Percentiles rank a stretch among this genome's conserved stretches.
These are phyloP conservation scores for Nakaseomyces glabratus DNA, from an alignment of 1,139 yeast genomes.

Conservation along the genomic window DNA sequence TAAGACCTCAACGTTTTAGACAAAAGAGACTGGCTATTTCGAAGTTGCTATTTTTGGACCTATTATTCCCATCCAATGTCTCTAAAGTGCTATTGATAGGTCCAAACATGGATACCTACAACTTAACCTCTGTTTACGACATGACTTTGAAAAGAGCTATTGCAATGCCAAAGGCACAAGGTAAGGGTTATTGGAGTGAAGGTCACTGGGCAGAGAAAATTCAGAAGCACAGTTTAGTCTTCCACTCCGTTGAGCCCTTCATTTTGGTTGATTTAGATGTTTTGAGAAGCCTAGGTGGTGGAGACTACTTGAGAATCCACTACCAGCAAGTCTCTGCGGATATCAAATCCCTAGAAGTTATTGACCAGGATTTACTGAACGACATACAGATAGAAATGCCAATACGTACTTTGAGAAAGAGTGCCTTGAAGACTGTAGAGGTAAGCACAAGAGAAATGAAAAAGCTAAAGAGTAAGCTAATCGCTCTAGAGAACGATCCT, in stretches of 20 bases:
- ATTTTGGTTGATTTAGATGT: conserved; percentile 67
- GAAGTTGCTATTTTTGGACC: conserved; percentile 78
- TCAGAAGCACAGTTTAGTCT: conserved; percentile 45
- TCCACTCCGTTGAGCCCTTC: conserved; percentile 73
- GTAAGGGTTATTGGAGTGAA: conserved; percentile 82
- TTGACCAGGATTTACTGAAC: conserved; percentile 90
- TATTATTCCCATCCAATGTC: conserved; percentile 69
- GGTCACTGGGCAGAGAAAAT: conserved; percentile 80
- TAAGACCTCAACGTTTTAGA: conserved; percentile 64
- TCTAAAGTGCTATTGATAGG: conserved; percentile 76
- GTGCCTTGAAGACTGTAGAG: background rate
- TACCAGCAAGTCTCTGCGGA: conserved; percentile 78
- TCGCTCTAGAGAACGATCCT: background rate
- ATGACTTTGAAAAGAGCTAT: conserved; percentile 2
- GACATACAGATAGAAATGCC: conserved; percentile 51
- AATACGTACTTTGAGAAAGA: conserved; percentile 12
- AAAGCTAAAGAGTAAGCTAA: background rate
- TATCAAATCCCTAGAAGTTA: conserved; percentile 65
- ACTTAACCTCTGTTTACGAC: conserved; percentile 42
- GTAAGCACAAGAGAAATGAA: background rate
- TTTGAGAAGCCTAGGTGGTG: conserved; percentile 61
- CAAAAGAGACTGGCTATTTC: conserved; percentile 83
- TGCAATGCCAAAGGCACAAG: conserved; percentile 55
- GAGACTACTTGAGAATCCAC: conserved; percentile 74
- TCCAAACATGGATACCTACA: conserved; percentile 59